These are phyloP conservation scores for Nepenthes gracilis DNA, from an alignment of 148 eudicot species.

Conservation along the genomic window DNA sequence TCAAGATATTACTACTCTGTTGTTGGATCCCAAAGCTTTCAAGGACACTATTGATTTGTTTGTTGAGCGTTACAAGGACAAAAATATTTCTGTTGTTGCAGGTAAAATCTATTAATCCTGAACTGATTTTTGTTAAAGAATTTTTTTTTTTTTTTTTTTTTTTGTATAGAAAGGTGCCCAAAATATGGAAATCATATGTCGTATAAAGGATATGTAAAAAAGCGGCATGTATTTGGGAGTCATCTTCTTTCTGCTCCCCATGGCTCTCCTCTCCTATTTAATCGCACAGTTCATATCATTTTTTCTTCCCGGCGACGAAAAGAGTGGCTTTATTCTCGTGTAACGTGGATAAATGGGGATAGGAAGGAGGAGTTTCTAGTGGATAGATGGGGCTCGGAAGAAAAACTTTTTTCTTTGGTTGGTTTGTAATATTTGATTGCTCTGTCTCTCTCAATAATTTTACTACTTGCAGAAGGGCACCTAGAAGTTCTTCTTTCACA, in stretches of 20 bases:
- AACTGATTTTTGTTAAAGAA: neutral
- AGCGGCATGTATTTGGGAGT: too few species aligned
- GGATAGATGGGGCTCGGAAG: too few species aligned
- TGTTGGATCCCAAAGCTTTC: conserved; percentile 69
- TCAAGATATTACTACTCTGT: conserved; percentile 75
- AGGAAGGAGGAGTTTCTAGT: too few species aligned
- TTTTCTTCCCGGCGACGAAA: too few species aligned
- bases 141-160: neutral
- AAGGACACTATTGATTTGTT: conserved; percentile 86
- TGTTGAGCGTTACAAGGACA: conserved; percentile 67
- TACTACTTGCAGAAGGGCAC: conserved; percentile 6
- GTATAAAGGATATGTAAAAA: too few species aligned
- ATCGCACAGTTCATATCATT: too few species aligned
- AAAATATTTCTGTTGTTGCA: conserved; percentile 75
- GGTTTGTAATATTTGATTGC: neutral
- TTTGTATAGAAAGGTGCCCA: too few species aligned
- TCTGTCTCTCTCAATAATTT: conserved; percentile 5
- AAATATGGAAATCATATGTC: too few species aligned
- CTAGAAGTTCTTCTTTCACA: conserved; percentile 4
- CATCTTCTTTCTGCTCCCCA: too few species aligned
- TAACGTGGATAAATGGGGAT: too few species aligned
- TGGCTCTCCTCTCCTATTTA: too few species aligned
- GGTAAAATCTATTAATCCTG: conserved; percentile 16
- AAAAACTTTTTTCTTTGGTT: neutral
- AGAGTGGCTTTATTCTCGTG: too few species aligned